A percentile compares a stretch with the other conserved stretches of the same genome.
These are phyloP conservation scores for Cladophialophora exuberans DNA, from an alignment of 2,329 filamentous ascomycete species.

Conservation along the genomic window DNA sequence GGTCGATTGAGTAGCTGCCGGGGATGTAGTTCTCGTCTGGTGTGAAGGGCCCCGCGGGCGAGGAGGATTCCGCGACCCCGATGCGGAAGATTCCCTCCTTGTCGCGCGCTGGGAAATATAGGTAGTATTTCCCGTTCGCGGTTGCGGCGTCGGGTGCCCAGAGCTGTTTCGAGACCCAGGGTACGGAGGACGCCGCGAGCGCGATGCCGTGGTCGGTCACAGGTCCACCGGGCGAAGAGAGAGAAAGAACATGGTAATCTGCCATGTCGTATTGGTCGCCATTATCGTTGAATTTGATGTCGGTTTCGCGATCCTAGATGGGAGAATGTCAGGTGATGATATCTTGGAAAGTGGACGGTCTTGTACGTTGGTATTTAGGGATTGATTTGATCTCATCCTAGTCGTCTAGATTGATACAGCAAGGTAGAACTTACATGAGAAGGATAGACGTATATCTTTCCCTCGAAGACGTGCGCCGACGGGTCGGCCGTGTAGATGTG, in stretches of 20 bases:
- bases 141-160: conserved; percentile 77
- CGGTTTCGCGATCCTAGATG: conserved; percentile 70
- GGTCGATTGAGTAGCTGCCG: conserved; percentile 77
- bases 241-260: conserved; percentile 79
- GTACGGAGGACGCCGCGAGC: conserved; percentile 66
- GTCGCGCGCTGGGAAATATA: conserved; percentile 78
- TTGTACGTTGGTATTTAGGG: neutral
- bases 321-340: neutral
- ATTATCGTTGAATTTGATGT: conserved; percentile 78
- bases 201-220: conserved; percentile 75
- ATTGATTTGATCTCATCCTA: neutral
- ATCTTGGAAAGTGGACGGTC: neutral
- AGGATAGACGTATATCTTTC: conserved; percentile 76
- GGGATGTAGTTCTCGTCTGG: conserved; percentile 67
- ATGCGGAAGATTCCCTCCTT: conserved; percentile 72
- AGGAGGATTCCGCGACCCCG: conserved; percentile 67
- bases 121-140: conserved; percentile 66
- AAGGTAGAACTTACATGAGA: conserved; percentile 46
- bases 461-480: conserved; percentile 78
- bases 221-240: conserved; percentile 56
- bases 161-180: conserved; percentile 77
- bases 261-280: conserved; percentile 84
- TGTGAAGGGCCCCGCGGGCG: conserved; percentile 70
- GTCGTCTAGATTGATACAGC: neutral
- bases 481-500: conserved; percentile 79